Base-by-base conservation (phyloP, 192 early-diverging fungal genomes). In the Coemansia sp. region DNA sequence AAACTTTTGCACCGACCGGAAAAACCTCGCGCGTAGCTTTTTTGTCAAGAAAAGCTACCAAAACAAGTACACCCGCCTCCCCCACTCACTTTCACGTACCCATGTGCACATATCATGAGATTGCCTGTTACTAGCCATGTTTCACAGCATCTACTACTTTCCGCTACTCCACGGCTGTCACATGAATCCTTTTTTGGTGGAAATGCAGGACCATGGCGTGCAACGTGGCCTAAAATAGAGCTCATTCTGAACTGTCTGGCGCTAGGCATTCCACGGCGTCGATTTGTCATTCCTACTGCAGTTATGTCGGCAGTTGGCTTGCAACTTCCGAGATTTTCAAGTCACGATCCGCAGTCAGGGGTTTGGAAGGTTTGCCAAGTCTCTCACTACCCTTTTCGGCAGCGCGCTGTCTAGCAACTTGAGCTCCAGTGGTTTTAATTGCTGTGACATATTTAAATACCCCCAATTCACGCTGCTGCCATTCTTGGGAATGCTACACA, bases 291-390 rank as follows among this genome's bases (percentile, higher is more conserved):
- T 16, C 14, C 7, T 11, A 2, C 52, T 14, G 28, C 16, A 26
- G 26, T 7, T 2, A 14, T 55, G 52, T 31, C 52, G 52, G 52
- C 10, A 6, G 26, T n/a, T 55, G 31, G 23, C 26, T 11, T 16
- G 23, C 16, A 34, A 26, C 14, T 21, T 6, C 14, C 26, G 14
- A 16, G n/a, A 33, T 33, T 31, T 13, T 3, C 26, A 33, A 4
- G 52, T 55, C 31, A 55, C 52, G 28, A 26, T 55, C 52, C 52
- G 52, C 52, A 55, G 52, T 55, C 52, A 55, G 52, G 52, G 52
- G 26, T 1, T 16, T 13, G 3, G 28, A 13, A 55, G 52, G 26
- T 26, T 55, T 55, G 52, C 52, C 52, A 55, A 55, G 52, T 16
- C 14, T 11, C 52, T 26, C 28, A 13, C 7, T 20, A 31, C 16